Percentiles rank a stretch among this genome's conserved stretches.
Conservation (phyloP, 148 eudicot species). For the Arbutus unedo region DNA sequence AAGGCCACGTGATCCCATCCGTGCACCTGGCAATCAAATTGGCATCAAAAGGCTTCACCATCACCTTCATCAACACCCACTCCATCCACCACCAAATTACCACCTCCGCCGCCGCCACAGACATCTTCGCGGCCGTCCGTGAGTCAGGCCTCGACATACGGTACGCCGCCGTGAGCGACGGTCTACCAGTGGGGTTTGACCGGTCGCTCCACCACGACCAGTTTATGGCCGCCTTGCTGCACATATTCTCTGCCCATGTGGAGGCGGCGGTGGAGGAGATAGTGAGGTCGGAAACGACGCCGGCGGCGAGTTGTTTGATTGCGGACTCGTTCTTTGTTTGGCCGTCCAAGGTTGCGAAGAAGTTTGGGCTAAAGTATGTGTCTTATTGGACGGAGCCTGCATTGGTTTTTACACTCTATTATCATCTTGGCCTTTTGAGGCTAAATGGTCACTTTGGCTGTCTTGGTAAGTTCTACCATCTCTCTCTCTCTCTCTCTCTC, state of each 20-base stretch:
- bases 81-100: slow-evolving; percentile 45
- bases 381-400: slow-evolving; percentile 87
- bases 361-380: slow-evolving; percentile 42
- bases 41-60: slow-evolving; percentile 58
- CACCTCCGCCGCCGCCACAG: slow-evolving; percentile 5
- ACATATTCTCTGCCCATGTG: slow-evolving; percentile 44
- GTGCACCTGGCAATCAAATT: slow-evolving; percentile 55
- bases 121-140: slow-evolving; percentile 42
- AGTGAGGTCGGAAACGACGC: background rate
- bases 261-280: slow-evolving; percentile 37
- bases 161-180: slow-evolving; percentile 45
- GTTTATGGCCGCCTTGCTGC: slow-evolving; percentile 46
- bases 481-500: background rate
- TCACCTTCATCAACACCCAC: slow-evolving; percentile 68
- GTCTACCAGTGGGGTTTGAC: slow-evolving; percentile 40
- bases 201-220: slow-evolving; percentile 38
- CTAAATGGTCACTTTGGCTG: slow-evolving; percentile 55
- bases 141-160: slow-evolving; percentile 47
- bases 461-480: slow-evolving; percentile 42
- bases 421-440: slow-evolving; percentile 57
- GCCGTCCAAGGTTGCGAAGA: slow-evolving; percentile 51
- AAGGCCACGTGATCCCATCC: slow-evolving; percentile 64
- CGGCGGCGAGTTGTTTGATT: slow-evolving; percentile 40
- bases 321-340: slow-evolving; percentile 71
- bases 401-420: slow-evolving; percentile 50